Evolutionary conservation across 2,329 filamentous ascomycete species (phyloP), one percentile per base, ranked within the genome.

Genomic region (Penicillium occitanis): DNA sequence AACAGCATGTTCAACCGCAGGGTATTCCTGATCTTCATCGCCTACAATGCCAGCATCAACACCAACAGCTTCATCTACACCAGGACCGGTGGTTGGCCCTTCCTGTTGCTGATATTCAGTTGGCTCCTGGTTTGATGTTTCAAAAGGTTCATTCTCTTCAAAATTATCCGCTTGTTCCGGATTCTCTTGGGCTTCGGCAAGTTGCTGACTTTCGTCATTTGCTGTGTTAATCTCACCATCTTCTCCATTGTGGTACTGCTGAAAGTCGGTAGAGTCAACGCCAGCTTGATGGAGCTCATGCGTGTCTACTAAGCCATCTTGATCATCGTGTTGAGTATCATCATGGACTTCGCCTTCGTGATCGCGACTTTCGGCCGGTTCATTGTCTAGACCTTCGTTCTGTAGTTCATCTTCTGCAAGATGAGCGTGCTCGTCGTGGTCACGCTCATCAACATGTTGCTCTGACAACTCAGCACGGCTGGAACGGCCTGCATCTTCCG

Each of bases 111-210:
- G 68, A 40, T 69, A 69, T 35, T 73, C 67, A 50, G 63, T 63
- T 14, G 72, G 69, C 10, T 70, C 44, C 17, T 73, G 69, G 42
- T 69, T 68, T 28, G 75, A 66, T 8, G 74, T 76, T 33, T 68
- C 69, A 22, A 72, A 74, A 13, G 73, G 74, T 58, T 76, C 74
- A n/a, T 72, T 74, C 51, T 69, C 73, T 55, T 77, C 76, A n/a
- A 69, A 70, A 48, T 73, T 69, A 68, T 74, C 71, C 7, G 68
- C 71, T 22, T 65, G 67, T 62, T 74, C 71, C 19, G 64, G 57
- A 6, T 65, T 55, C 62, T 13, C 67, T 63, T 33, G 66, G 5
- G 25, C 63, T 37, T 44, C 63, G 17, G 17, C 55, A n/a, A n/a
- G 42, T 22, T 28, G 42, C 30, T 61, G 19, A 30, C 60, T 64